Base-by-base conservation (phyloP, 495 filamentous ascomycete genomes). In the Penicillium bovifimosum region DNA sequence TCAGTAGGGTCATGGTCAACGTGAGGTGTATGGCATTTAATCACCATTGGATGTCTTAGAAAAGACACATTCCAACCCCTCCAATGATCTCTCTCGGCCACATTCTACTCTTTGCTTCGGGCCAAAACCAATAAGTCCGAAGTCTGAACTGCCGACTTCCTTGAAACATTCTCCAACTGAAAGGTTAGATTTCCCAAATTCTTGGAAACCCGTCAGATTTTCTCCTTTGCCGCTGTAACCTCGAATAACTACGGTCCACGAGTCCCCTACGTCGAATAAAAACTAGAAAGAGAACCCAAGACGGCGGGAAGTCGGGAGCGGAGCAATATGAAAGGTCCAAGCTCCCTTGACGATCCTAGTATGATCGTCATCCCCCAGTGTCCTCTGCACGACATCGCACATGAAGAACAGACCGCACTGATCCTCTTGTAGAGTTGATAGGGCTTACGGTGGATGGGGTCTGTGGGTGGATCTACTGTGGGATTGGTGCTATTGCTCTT, bases 61-160 rank as follows among this genome's bases (percentile, higher is more conserved):
- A 24, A 24, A 58, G 62, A 65, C 62, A 65, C 62, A 65, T 65
- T 65, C 62, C 60, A 56, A 52, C 47, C 56, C 50, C 43, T 47
- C 62, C 50, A 47, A 48, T 57, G 32, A 18, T 47, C 42, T 52
- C 31, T 34, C 51, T 47, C 50, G 50, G 55, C 60, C 60, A 59
- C 61, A 66, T 64, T 59, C 63, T 54, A 38, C 14, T 14, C 16
- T 14, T 29, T 29, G 42, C 13, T 47, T 38, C 6, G 11, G 20
- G 28, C 18, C 5, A 48, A 36, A 18, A 16, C 13, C 44, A 18
- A 27, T 20, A 42, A 28, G 17, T 32, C 36, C 28, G 7, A 50
- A 41, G 26, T 45, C 31, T 28, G 18, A 29, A 27, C 9, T 35
- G 6, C 14, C 17, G 11, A 50, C 33, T 34, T 4, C 29, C 11